These are phyloP conservation scores for Plantago coronopus DNA, from an alignment of 305 asterid genomes.

Conservation along the genomic window DNA sequence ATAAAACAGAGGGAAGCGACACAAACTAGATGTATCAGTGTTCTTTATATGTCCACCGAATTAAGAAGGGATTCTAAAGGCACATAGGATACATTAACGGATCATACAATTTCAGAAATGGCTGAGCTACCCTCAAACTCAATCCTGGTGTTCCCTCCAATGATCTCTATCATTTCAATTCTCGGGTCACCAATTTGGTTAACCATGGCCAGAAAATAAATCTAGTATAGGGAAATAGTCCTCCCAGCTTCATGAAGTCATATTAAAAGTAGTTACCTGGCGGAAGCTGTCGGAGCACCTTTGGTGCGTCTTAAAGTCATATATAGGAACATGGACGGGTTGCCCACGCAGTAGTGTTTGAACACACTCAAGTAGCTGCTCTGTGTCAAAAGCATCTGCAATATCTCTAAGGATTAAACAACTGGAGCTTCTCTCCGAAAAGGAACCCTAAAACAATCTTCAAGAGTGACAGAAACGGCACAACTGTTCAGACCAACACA, in stretches of 20 bases:
- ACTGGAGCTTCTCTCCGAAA: constrained; percentile 4
- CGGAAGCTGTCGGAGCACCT: constrained; percentile 83
- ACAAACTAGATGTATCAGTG: too few species aligned
- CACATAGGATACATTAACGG: neutral
- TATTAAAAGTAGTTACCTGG: constrained; percentile 42
- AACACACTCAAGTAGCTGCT: constrained; percentile 88
- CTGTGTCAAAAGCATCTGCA: constrained; percentile 97
- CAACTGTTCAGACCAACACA: constrained; percentile 14
- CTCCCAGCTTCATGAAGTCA: too few species aligned
- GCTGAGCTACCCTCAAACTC: neutral
- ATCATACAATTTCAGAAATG: neutral
- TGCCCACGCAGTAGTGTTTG: constrained; percentile 63
- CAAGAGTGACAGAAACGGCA: constrained; percentile 3
- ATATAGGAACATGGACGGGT: constrained; percentile 83
- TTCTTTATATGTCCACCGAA: neutral
- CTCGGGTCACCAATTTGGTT: neutral
- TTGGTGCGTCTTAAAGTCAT: constrained; percentile 92
- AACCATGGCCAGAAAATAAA: neutral
- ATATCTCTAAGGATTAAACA: constrained; percentile 12
- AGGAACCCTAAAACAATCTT: constrained; percentile 14
- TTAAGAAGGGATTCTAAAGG: neutral
- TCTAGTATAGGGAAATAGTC: too few species aligned
- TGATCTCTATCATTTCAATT: neutral
- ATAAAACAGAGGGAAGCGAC: too few species aligned
- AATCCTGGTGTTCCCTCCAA: constrained; percentile 1